Base-by-base conservation (phyloP, 768 basidiomycete genomes). In the Clitopilus hobsonii region DNA sequence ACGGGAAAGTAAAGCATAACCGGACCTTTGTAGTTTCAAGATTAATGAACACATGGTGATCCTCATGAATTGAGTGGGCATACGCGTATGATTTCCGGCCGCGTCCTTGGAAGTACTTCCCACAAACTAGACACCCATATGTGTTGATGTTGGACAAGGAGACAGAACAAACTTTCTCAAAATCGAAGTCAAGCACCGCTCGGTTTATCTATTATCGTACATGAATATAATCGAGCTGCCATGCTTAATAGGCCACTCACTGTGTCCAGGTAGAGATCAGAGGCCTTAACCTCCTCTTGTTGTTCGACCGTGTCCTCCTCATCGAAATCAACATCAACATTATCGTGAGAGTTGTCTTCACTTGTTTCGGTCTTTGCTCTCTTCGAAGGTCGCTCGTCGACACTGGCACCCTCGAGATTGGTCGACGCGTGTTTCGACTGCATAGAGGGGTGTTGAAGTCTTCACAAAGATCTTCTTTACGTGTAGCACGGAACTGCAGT, bases 21-120 rank as follows among this genome's bases (percentile, higher is more conserved):
- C 74, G 58, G 60, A 92, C 96, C 85, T 95, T 96, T 55, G 90
- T 86, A 3, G 94, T 92, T 63, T 91, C 88, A 27, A 98, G 80
- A 70, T 98, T 94, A 64, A 99, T 91, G 78, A 94, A 99, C 54
- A 98, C 97, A 65, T 98, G 94, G 67, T 99, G 95, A 70, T 97
- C 95, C 56, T 98, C 94, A 64, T 95, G 92, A 59, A 99, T 95
- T 47, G 94, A 90, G 72, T 99, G 97, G 14, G 94, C 84, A 71
- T 97, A 99, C 22, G 97, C 97, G 67, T 94, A 94, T 54, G 94
- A 94, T 45, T 81, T 91, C 59, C 88, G 86, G 29, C 97, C 96
- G 64, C 97, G 79, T 23, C 97, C 97, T 78, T 98, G 96, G 67
- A 97, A 98, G 70, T 98, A 99, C 74, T 97, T 98, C 54, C 97